Conservation (phyloP, 129 eudicot genomes). For the Ambrosia artemisiifolia region DNA sequence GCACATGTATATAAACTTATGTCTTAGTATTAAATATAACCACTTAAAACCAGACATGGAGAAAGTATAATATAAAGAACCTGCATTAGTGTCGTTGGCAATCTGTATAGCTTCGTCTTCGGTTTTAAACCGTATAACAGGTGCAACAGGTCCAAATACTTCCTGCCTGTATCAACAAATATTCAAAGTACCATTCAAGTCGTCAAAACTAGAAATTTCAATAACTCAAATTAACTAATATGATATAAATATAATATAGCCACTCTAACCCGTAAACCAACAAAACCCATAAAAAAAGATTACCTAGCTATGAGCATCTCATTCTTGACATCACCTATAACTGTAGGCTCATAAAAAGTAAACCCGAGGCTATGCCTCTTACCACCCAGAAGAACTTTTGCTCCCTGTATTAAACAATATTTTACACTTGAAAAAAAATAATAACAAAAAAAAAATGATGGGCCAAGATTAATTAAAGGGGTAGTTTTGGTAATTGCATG, state of each 20-base stretch:
- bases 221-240: neutral
- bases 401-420: conserved; percentile 58
- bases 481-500: neutral
- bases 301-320: conserved; percentile 93
- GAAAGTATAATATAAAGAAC: conserved; percentile 25
- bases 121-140: conserved; percentile 69
- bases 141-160: conserved; percentile 98
- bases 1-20: conserved; percentile 16
- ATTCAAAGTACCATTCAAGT: conserved; percentile 3
- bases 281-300: neutral
- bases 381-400: conserved; percentile 82
- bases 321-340: conserved; percentile 65
- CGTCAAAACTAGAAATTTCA: neutral
- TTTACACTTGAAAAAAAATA: neutral
- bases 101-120: conserved; percentile 90
- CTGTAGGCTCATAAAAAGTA: conserved; percentile 83
- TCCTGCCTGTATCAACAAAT: conserved; percentile 55
- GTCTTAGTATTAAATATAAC: conserved; percentile 5
- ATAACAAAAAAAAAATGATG: neutral
- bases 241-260: conserved; percentile 2
- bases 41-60: neutral
- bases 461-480: neutral
- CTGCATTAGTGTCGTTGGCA: conserved; percentile 97
- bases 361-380: conserved; percentile 83
- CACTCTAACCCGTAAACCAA: neutral